These are phyloP conservation scores for Pogostemon cablin DNA, from an alignment of 257 asterid genomes.

Conservation along the genomic window DNA sequence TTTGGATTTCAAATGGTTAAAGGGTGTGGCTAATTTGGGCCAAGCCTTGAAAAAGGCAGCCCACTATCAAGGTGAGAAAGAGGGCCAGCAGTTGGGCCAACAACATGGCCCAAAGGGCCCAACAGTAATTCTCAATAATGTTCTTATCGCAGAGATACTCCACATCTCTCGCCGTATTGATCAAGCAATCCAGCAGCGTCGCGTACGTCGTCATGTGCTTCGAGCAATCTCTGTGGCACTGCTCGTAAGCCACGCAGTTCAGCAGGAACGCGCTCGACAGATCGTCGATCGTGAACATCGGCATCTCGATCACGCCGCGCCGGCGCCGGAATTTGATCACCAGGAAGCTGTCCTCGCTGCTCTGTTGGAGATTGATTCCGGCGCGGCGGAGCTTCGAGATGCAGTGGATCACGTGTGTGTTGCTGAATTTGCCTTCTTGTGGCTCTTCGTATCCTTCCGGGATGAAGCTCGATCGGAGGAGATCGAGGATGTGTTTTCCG, in stretches of 20 bases:
- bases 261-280: constrained; percentile 67
- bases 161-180: constrained; percentile 65
- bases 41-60: too few species aligned
- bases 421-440: background rate
- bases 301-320: constrained; percentile 73
- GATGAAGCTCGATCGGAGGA: constrained; percentile 73
- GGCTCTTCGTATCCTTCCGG: constrained; percentile 49
- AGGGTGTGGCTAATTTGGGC: too few species aligned
- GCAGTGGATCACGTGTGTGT: constrained; percentile 57
- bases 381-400: constrained; percentile 74
- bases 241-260: constrained; percentile 93
- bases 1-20: too few species aligned
- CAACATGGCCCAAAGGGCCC: too few species aligned
- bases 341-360: constrained; percentile 56
- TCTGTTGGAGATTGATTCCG: constrained; percentile 56
- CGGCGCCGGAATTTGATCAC: constrained; percentile 47
- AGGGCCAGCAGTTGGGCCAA: too few species aligned
- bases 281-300: constrained; percentile 70
- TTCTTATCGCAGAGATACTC: constrained; percentile 55
- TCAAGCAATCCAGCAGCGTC: constrained; percentile 63
- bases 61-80: too few species aligned
- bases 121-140: constrained; percentile 76
- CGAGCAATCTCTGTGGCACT: constrained; percentile 61
- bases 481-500: constrained; percentile 75
- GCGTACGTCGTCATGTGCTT: constrained; percentile 84